phyloP scores from a whole-genome alignment of 352 stramenopile genomes.

The Globisporangium lucens region DNA sequence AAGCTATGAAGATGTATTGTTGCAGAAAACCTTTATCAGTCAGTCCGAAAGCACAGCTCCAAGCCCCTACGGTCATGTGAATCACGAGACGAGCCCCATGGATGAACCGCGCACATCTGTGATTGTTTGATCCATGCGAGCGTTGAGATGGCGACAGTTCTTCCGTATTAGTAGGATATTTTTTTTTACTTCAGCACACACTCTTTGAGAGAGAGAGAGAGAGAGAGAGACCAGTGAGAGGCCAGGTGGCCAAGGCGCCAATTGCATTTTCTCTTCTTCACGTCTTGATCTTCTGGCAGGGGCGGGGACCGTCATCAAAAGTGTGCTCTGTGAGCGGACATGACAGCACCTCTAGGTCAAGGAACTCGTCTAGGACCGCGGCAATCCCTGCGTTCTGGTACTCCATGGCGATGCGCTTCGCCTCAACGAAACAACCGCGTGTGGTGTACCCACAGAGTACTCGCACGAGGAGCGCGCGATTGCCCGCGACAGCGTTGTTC shows the following conservation, averaged over 20 bases:
- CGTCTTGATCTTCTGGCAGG: neutral
- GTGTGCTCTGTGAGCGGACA: neutral
- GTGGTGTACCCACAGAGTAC: neutral
- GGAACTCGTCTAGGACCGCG: neutral
- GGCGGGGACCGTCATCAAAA: neutral
- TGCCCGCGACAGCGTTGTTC: neutral
- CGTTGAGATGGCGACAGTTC: no score
- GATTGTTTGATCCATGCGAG: no score
- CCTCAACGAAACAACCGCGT: neutral
- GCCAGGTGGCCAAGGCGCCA: no score
- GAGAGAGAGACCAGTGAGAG: no score
- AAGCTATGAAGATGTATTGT: neutral
- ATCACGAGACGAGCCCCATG: neutral
- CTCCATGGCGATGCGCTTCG: neutral
- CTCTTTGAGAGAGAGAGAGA: no score
- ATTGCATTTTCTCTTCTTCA: no score
- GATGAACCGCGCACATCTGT: no score
- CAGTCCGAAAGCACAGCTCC: neutral
- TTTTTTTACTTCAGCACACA: no score
- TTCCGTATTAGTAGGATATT: no score
- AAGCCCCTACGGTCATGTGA: neutral
- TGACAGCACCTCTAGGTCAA: neutral
- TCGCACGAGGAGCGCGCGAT: neutral
- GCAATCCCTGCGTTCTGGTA: neutral
- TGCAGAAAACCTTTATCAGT: neutral